phyloP scores from a whole-genome alignment of 2,329 filamentous ascomycete genomes.

The Talaromyces rugulosus region DNA sequence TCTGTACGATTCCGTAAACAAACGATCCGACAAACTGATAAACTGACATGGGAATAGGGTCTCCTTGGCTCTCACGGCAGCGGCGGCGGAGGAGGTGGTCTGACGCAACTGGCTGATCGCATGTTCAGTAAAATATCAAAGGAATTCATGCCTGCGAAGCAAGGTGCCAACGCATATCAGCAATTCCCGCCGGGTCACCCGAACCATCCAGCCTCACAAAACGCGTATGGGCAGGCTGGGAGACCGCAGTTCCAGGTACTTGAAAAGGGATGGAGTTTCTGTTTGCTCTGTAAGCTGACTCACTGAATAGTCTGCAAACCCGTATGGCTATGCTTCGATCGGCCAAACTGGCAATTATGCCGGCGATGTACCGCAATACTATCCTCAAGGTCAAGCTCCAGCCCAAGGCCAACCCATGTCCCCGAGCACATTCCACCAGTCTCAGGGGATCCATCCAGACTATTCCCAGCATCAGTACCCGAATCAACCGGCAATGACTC shows the following conservation, averaged over 20 bases:
- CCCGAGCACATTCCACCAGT: background rate
- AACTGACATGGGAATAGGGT: constrained; percentile 22
- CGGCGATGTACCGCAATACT: constrained; percentile 15
- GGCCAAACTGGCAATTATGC: constrained; percentile 13
- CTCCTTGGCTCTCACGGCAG: constrained; percentile 7
- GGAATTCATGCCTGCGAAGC: constrained; percentile 10
- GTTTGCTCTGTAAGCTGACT: background rate
- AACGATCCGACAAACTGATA: background rate
- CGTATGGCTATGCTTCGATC: constrained; percentile 15
- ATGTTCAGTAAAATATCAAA: constrained; percentile 17
- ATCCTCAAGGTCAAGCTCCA: constrained; percentile 10
- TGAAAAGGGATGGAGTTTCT: background rate
- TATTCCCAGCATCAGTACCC: constrained; percentile 5
- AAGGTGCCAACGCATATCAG: constrained; percentile 1
- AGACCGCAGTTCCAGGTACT: constrained; percentile 13
- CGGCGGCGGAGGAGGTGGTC: background rate
- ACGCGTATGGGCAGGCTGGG: constrained; percentile 3
- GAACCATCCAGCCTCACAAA: constrained; percentile 5
- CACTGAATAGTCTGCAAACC: constrained; percentile 11
- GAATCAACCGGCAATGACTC: constrained; percentile 8
- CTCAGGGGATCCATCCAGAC: background rate
- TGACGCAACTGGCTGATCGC: constrained; percentile 15
- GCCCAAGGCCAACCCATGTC: background rate
- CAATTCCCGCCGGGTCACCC: constrained; percentile 3
- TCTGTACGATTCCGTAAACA: constrained; percentile 20